Conservation (phyloP, 2,329 filamentous ascomycete species). For the Alternaria tenuissima region DNA sequence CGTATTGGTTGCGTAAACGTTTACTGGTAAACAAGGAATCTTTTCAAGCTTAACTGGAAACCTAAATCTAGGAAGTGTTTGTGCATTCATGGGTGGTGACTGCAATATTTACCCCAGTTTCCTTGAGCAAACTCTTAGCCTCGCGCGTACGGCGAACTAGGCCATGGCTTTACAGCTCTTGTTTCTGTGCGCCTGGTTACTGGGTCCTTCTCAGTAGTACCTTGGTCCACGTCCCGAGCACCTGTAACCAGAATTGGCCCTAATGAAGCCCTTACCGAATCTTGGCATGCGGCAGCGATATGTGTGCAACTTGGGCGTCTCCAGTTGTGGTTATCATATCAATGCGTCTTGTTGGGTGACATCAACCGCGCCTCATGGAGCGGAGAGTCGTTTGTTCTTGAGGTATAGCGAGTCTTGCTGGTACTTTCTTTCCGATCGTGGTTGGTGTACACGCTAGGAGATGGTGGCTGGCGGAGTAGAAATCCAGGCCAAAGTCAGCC, state of each 20-base stretch:
- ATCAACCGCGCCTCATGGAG: conserved; percentile 11
- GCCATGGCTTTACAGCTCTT: not conserved
- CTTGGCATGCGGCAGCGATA: conserved; percentile 6
- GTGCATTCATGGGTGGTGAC: not conserved
- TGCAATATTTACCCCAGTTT: not conserved
- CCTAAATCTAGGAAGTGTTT: not conserved
- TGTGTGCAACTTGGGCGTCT: conserved; percentile 19
- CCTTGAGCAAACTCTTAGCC: not conserved
- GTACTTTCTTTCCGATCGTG: not conserved
- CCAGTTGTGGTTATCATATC: conserved; percentile 7
- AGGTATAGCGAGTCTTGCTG: conserved; percentile 2
- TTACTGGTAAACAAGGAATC: not conserved
- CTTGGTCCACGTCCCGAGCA: conserved; percentile 5
- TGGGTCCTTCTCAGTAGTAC: not conserved
- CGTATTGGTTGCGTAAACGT: not conserved
- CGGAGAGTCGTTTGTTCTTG: conserved; percentile 2
- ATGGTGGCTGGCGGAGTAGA: no score
- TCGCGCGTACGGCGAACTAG: not conserved
- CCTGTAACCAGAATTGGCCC: conserved; percentile 1
- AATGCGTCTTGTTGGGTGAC: conserved; percentile 19
- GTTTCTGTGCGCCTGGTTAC: conserved; percentile 4
- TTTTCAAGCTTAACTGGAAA: not conserved
- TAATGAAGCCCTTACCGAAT: not conserved
- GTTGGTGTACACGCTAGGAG: no score
- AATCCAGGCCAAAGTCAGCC: no score